Base-by-base conservation (phyloP, 495 filamentous ascomycete genomes). In the Aspergillus sclerotioniger region DNA sequence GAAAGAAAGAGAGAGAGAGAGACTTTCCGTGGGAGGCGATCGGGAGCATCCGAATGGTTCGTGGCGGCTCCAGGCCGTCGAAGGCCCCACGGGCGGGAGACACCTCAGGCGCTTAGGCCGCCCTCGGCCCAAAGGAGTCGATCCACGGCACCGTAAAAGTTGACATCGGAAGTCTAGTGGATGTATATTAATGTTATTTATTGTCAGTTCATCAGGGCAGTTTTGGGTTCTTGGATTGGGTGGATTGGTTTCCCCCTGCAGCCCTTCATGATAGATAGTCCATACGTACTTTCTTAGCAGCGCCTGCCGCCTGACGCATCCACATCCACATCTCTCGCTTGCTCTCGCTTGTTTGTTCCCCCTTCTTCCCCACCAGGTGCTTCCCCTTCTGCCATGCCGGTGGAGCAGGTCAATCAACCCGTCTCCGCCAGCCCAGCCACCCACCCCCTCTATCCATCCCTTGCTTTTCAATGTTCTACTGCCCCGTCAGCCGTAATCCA, bases 41-140 rank as follows among this genome's bases (percentile, higher is more conserved):
- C 60, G 60, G 56, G 51, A 50, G 53, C 29, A 53, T 31, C 60
- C 60, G 60, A 62, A 51, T 54, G 60, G 60, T 61, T 61, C 37
- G 12, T 56, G 49, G 29, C 48, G 35, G 48, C 46, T 46, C 54
- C 37, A 25, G 45, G 45, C 20, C 31, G 41, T n/a, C 52, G 29
- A 51, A 28, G 29, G 35, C 41, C 20, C 52, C 41, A 37, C 51
- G 17, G 32, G 3, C 39, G 52, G 47, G 8, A 28, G 37, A 41
- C 37, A 41, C 37, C 37, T 41, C 37, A 41, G 37, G 37, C 37
- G 12, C 5, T n/a, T 6, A n/a, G 5, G 5, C 37, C 37, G 5
- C 12, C 37, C 37, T 41, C 37, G 13, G 9, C 37, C n/a, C 12
- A 41, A 15, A 41, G 37, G n/a, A n/a, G 25, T 25, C 25, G 25